Percentiles rank a stretch among this genome's conserved stretches.
phyloP scores from a whole-genome alignment of 2,329 filamentous ascomycete species.

The Cladorrhinum sp. region DNA sequence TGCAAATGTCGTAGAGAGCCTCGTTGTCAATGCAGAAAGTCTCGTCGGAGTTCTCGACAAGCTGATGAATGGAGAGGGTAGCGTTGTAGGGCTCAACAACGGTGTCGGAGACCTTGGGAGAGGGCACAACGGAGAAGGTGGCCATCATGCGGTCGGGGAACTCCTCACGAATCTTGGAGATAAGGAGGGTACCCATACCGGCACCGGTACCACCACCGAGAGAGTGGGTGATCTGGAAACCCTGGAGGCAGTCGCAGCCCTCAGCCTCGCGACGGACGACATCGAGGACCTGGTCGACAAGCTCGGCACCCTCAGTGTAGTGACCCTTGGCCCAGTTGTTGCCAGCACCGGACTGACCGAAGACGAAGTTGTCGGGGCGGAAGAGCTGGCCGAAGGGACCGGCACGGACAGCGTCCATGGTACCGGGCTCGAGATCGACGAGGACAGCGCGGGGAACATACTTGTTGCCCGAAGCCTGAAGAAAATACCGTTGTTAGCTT shows the following conservation, averaged over 20 bases:
- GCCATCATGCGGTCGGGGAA: slow-evolving; percentile 99
- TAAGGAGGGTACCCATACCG: slow-evolving; percentile 99
- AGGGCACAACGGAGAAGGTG: slow-evolving; percentile 98
- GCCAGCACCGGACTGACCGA: slow-evolving; percentile 98
- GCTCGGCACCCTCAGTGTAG: slow-evolving; percentile 99
- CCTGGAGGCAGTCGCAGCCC: slow-evolving; percentile 98
- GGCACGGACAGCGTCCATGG: slow-evolving; percentile 98
- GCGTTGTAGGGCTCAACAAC: slow-evolving; percentile 99
- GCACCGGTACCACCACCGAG: slow-evolving; percentile 99
- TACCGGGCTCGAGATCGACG: slow-evolving; percentile 98
- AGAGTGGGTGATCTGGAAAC: slow-evolving; percentile 99
- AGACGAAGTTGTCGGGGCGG: slow-evolving; percentile 99
- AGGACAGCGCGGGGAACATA: slow-evolving; percentile 99
- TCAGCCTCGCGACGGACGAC: slow-evolving; percentile 98
- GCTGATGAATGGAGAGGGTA: slow-evolving; percentile 96
- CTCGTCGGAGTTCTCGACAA: slow-evolving; percentile 99
- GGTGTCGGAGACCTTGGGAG: slow-evolving; percentile 98
- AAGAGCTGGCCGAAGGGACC: slow-evolving; percentile 98
- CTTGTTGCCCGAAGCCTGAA: slow-evolving; percentile 91
- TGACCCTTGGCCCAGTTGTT: slow-evolving; percentile 99
- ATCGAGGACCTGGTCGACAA: slow-evolving; percentile 96
- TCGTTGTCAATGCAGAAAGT: slow-evolving; percentile 99
- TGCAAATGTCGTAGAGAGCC: slow-evolving; percentile 99
- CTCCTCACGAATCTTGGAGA: slow-evolving; percentile 99
- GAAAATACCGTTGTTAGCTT: slow-evolving; percentile 21